phyloP scores from a whole-genome alignment of 306 rosid genomes.

The Spatholobus suberectus region DNA sequence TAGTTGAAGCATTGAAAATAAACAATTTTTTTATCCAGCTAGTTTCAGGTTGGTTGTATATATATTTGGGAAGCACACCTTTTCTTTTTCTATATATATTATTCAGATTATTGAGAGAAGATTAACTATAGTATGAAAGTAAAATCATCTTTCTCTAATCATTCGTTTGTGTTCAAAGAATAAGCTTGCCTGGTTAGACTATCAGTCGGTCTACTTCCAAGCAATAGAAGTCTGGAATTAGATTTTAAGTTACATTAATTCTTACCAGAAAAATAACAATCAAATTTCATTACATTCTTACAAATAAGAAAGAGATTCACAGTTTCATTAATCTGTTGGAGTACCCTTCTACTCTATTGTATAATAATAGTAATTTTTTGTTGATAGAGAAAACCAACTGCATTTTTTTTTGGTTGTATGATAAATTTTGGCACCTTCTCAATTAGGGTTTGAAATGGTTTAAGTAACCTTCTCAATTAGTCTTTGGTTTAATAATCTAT shows the following conservation, averaged over 20 bases:
- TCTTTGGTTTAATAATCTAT: neutral
- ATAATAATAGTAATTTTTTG: neutral
- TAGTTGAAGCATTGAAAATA: constrained; percentile 34
- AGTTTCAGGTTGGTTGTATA: neutral
- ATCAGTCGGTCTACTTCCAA: neutral
- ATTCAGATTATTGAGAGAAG: neutral
- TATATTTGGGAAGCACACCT: neutral
- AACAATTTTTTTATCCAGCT: neutral
- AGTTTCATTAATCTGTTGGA: neutral
- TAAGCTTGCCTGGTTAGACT: neutral
- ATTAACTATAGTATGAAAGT: neutral
- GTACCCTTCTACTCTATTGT: neutral
- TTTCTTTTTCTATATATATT: neutral
- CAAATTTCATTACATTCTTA: neutral
- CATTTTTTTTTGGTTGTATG: neutral
- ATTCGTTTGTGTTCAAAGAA: neutral
- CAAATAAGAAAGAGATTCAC: neutral
- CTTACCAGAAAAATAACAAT: neutral
- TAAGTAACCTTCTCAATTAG: neutral
- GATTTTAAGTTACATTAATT: neutral
- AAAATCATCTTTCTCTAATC: neutral
- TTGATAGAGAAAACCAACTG: neutral
- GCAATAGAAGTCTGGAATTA: neutral
- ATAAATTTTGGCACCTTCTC: neutral
- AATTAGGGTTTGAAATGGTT: constrained; percentile 31